Evolutionary conservation across 192 early-diverging fungal genomes (phyloP).

Genomic region (Radiomyces spectabilis): DNA sequence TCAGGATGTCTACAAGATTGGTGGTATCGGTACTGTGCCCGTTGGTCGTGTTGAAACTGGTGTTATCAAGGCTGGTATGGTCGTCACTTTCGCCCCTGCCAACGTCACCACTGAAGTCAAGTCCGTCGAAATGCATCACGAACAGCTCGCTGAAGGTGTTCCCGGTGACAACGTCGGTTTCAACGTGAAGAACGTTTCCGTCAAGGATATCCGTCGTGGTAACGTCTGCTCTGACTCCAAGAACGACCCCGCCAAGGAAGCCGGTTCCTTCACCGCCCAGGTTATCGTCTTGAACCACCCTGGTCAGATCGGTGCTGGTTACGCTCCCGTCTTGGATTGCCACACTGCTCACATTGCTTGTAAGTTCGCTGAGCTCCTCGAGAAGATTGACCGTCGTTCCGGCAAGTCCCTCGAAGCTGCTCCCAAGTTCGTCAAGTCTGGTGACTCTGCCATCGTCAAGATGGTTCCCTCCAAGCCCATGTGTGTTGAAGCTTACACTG

Average conservation of each 20-base stretch:
- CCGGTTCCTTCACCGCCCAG: constrained; percentile 86
- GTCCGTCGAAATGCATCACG: constrained; percentile 99
- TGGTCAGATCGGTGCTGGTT: constrained; percentile 89
- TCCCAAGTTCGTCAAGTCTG: constrained; percentile 94
- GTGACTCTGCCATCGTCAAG: constrained; percentile 93
- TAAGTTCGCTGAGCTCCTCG: constrained; percentile 83
- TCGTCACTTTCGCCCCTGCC: constrained; percentile 82
- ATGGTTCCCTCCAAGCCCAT: constrained; percentile 93
- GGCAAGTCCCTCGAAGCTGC: constrained; percentile 88
- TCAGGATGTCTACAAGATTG: constrained; percentile 99
- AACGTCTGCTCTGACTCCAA: constrained; percentile 94
- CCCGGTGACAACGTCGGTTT: constrained; percentile 98
- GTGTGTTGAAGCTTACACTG: constrained; percentile 89
- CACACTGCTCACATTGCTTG: constrained; percentile 97
- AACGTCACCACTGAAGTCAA: constrained; percentile 90
- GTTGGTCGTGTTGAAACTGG: constrained; percentile 97
- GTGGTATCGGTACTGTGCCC: constrained; percentile 95
- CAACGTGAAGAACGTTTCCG: constrained; percentile 98
- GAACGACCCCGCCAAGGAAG: constrained; percentile 91
- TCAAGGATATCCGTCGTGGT: constrained; percentile 97
- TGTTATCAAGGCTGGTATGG: constrained; percentile 85
- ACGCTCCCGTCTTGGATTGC: constrained; percentile 92
- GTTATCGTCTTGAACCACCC: constrained; percentile 96
- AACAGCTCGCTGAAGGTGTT: constrained; percentile 76
- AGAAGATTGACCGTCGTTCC: constrained; percentile 96